Conservation (phyloP, 805 yeast genomes). For the Saccharomyces eubayanus region DNA sequence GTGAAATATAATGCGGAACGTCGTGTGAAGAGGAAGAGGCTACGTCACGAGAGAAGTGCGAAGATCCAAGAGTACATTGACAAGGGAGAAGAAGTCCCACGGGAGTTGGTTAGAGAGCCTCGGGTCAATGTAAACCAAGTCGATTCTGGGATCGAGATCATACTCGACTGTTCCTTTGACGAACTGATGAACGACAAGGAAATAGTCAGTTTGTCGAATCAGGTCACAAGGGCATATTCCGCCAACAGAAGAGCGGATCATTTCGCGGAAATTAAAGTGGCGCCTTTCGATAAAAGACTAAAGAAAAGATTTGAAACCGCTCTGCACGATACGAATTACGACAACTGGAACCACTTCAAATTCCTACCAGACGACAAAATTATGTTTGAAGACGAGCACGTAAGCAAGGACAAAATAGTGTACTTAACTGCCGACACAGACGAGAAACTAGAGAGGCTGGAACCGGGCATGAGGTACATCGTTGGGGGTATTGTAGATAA, state of each 20-base stretch:
- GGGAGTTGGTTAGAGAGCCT: constrained; percentile 33
- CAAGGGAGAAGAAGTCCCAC: constrained; percentile 36
- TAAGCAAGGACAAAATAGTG: constrained; percentile 38
- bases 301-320: constrained; percentile 59
- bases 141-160: constrained; percentile 42
- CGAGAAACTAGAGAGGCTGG: constrained; percentile 52
- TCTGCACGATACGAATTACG: constrained; percentile 45
- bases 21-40: constrained; percentile 46
- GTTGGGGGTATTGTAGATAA: constrained; percentile 96
- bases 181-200: constrained; percentile 77
- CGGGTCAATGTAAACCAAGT: constrained; percentile 36
- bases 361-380: constrained; percentile 38
- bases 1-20: constrained; percentile 48
- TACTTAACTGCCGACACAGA: constrained; percentile 87
- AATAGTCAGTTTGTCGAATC: constrained; percentile 61
- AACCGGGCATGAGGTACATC: constrained; percentile 66
- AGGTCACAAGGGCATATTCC: constrained; percentile 74
- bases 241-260: constrained; percentile 56
- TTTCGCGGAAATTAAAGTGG: constrained; percentile 50
- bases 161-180: constrained; percentile 89
- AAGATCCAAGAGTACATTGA: constrained; percentile 30
- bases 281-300: constrained; percentile 59
- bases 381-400: constrained; percentile 25
- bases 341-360: constrained; percentile 58
- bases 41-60: constrained; percentile 35